Evolutionary conservation across 2,329 filamentous ascomycete species (phyloP).

Genomic region (Arachnopeziza araneosa): DNA sequence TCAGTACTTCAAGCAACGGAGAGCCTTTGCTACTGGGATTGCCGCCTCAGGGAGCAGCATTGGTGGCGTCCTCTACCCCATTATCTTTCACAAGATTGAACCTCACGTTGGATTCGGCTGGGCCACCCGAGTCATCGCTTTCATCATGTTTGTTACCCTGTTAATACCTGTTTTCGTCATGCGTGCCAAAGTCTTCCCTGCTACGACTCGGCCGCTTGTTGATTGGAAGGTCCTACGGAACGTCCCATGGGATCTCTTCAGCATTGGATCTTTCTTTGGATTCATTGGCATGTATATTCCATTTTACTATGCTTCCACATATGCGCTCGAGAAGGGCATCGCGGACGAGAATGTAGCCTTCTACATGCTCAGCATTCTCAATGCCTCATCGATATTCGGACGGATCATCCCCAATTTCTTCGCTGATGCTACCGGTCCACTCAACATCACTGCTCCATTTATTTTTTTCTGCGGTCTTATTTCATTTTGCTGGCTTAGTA

Average conservation of each 20-base stretch:
- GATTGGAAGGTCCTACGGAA: constrained; percentile 22
- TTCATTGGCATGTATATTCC: constrained; percentile 47
- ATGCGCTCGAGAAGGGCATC: constrained; percentile 17
- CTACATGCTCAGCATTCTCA: constrained; percentile 16
- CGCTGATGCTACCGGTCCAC: constrained; percentile 46
- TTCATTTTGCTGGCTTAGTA: constrained; percentile 44
- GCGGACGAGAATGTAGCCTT: constrained; percentile 33
- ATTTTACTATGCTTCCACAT: constrained; percentile 38
- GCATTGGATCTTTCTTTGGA: constrained; percentile 14
- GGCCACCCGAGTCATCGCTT: constrained; percentile 41
- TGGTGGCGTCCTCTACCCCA: constrained; percentile 41
- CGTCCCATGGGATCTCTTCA: constrained; percentile 12
- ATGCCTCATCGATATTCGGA: constrained; percentile 42
- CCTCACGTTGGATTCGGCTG: constrained; percentile 38
- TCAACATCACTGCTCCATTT: constrained; percentile 42
- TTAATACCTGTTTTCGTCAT: constrained; percentile 27
- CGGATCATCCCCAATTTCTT: constrained; percentile 47
- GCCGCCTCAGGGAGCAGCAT: constrained; percentile 34
- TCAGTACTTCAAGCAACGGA: constrained; percentile 35
- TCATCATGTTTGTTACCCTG: constrained; percentile 37
- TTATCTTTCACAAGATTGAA: constrained; percentile 37
- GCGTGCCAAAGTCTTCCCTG: constrained; percentile 16
- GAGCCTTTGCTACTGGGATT: constrained; percentile 32
- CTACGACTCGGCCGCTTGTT: constrained; percentile 9
- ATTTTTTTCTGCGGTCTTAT: constrained; percentile 44